Conservation (phyloP, 345 rosid genomes). For the Pelargonium nanum region DNA sequence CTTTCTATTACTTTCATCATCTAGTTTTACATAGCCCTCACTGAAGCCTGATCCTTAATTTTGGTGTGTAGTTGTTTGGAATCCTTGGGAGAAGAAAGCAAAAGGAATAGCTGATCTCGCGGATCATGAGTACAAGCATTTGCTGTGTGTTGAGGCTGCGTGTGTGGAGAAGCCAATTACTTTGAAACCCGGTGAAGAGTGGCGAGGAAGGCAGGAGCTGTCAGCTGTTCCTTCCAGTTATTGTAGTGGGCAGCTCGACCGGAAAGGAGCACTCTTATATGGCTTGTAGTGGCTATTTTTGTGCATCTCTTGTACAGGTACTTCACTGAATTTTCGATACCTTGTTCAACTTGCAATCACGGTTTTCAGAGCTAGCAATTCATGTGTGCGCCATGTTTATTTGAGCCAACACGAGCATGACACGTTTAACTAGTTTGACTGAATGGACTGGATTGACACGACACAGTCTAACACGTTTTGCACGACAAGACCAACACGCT, state of each 20-base stretch:
- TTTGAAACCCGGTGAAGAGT: conserved; percentile 37
- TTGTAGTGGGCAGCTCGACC: conserved; percentile 44
- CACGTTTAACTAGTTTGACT: too few species aligned
- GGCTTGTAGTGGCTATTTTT: not conserved
- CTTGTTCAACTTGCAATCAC: too few species aligned
- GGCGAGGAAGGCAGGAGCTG: conserved; percentile 31
- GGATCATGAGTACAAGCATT: conserved; percentile 33
- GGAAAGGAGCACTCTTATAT: conserved; percentile 13
- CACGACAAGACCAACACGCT: too few species aligned
- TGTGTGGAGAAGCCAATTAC: conserved; percentile 31
- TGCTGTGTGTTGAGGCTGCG: conserved; percentile 35
- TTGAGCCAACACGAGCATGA: too few species aligned
- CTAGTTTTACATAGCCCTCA: too few species aligned
- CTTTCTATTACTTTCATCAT: too few species aligned
- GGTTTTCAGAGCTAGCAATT: too few species aligned
- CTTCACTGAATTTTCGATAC: too few species aligned
- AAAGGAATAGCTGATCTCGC: conserved; percentile 32
- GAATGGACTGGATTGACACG: too few species aligned
- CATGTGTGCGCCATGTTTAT: too few species aligned
- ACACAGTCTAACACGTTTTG: too few species aligned
- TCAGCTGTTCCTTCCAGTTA: conserved; percentile 38
- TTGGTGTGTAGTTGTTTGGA: conserved; percentile 29
- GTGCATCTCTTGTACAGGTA: not conserved
- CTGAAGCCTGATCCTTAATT: not conserved
- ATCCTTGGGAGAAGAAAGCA: conserved; percentile 41